Evolutionary conservation across 2,329 filamentous ascomycete species (phyloP).

Genomic region (Colletotrichum sp.): DNA sequence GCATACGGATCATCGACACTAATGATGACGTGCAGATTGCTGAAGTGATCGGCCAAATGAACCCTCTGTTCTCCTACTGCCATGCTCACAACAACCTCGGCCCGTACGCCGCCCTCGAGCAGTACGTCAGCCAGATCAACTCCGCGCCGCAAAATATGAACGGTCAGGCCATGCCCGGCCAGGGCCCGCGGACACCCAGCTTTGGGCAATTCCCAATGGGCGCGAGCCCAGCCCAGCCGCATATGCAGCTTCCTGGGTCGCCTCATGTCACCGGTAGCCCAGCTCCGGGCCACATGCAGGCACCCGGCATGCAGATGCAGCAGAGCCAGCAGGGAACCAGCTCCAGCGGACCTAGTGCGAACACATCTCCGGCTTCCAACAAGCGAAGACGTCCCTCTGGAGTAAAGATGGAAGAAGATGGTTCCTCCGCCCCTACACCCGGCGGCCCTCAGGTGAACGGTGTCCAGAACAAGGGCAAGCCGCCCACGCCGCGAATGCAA

Average conservation of each 20-base stretch:
- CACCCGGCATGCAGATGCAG: conserved; percentile 70
- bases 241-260: conserved; percentile 67
- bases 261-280: conserved; percentile 65
- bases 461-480: conserved; percentile 54
- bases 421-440: conserved; percentile 54
- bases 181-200: conserved; percentile 57
- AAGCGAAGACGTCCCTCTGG: conserved; percentile 63
- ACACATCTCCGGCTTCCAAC: conserved; percentile 67
- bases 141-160: conserved; percentile 45
- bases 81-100: conserved; percentile 58
- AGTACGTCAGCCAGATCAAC: conserved; percentile 61
- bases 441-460: conserved; percentile 56
- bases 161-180: conserved; percentile 50
- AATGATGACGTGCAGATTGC: conserved; percentile 53
- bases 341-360: conserved; percentile 70
- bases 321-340: conserved; percentile 72
- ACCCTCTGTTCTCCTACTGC: conserved; percentile 64
- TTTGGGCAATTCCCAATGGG: conserved; percentile 65
- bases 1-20: conserved; percentile 21
- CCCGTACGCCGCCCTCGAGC: conserved; percentile 64
- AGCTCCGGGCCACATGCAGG: conserved; percentile 66
- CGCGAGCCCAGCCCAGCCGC: conserved; percentile 63
- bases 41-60: conserved; percentile 72
- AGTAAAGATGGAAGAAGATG: conserved; percentile 63
- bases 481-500: conserved; percentile 60